A percentile compares a stretch with the other conserved stretches of the same genome.
phyloP scores from a whole-genome alignment of 495 filamentous ascomycete species.

The Bathelium albidoporum region DNA sequence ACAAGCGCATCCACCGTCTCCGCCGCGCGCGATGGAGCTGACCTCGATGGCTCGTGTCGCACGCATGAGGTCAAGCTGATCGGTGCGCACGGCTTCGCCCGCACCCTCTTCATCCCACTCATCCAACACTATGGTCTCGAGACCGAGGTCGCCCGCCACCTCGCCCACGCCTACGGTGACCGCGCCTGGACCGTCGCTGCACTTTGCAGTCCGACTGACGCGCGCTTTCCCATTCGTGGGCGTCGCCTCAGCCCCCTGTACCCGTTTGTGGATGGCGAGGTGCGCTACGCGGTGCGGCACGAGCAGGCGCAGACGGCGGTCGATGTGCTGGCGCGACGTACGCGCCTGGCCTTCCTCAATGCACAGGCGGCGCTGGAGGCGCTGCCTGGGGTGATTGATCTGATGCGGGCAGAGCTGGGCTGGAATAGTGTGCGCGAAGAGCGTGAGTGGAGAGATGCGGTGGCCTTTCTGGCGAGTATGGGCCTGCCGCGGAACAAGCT shows the following conservation, averaged over 20 bases:
- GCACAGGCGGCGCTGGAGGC: constrained; percentile 91
- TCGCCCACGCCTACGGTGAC: constrained; percentile 85
- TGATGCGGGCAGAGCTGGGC: constrained; percentile 81
- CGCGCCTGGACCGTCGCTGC: constrained; percentile 91
- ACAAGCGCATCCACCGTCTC: constrained; percentile 8
- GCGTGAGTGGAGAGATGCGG: constrained; percentile 73
- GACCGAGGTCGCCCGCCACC: constrained; percentile 87
- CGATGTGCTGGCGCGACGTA: constrained; percentile 82
- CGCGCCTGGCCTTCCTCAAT: constrained; percentile 85
- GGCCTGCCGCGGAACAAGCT: constrained; percentile 72
- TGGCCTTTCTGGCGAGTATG: constrained; percentile 74
- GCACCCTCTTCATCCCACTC: constrained; percentile 95
- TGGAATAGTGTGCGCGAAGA: constrained; percentile 72
- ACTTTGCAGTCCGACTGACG: constrained; percentile 66
- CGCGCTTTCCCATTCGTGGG: constrained; percentile 81
- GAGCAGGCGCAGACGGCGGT: constrained; percentile 93
- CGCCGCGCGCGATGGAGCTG: constrained; percentile 42
- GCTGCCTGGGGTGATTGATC: constrained; percentile 77
- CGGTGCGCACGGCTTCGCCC: constrained; percentile 87
- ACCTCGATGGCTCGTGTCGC: constrained; percentile 79
- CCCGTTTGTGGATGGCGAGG: constrained; percentile 93
- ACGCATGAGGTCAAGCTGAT: constrained; percentile 84
- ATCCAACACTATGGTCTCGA: constrained; percentile 96
- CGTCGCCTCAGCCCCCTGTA: constrained; percentile 73
- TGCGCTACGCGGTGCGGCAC: constrained; percentile 78